A percentile compares a stretch with the other conserved stretches of the same genome.
These are phyloP conservation scores for Triadica sebifera DNA, from an alignment of 345 rosid genomes.

Conservation along the genomic window DNA sequence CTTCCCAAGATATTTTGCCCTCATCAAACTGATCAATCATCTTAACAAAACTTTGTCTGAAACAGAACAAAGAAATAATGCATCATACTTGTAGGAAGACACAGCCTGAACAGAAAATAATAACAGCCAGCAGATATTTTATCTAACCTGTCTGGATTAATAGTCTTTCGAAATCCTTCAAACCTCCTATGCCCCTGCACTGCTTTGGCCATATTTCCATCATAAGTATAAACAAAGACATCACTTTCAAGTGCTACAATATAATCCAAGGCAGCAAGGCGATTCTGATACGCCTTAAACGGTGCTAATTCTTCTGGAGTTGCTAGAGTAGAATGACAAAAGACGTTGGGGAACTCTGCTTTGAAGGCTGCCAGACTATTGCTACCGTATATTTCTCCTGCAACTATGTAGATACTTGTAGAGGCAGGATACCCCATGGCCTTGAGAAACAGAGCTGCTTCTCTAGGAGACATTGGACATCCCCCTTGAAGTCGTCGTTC, in stretches of 20 bases:
- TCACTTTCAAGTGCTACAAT: constrained; percentile 89
- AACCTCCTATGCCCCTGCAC: constrained; percentile 91
- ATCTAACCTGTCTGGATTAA: constrained; percentile 76
- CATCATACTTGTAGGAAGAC: not conserved
- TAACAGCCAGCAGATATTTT: no score
- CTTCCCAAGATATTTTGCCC: constrained; percentile 63
- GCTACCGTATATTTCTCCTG: constrained; percentile 81
- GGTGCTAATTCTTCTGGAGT: constrained; percentile 80
- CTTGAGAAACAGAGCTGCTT: constrained; percentile 88
- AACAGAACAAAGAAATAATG: constrained; percentile 15
- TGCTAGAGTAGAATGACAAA: constrained; percentile 70
- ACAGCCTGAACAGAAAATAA: not conserved
- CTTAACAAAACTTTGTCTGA: constrained; percentile 65
- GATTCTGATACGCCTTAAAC: constrained; percentile 72
- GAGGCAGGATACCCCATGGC: constrained; percentile 94
- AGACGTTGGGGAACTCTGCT: constrained; percentile 80
- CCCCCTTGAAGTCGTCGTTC: constrained; percentile 77
- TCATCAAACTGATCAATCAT: constrained; percentile 70
- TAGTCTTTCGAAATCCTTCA: constrained; percentile 80
- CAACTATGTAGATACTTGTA: constrained; percentile 85
- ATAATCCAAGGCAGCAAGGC: constrained; percentile 90
- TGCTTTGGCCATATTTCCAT: constrained; percentile 98
- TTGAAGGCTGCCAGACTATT: constrained; percentile 73
- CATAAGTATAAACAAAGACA: constrained; percentile 86
- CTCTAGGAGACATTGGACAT: constrained; percentile 97